Evolutionary conservation across 768 basidiomycete species (phyloP), one percentile per base, ranked within the genome.

Genomic region (Lentinus tigrinus): DNA sequence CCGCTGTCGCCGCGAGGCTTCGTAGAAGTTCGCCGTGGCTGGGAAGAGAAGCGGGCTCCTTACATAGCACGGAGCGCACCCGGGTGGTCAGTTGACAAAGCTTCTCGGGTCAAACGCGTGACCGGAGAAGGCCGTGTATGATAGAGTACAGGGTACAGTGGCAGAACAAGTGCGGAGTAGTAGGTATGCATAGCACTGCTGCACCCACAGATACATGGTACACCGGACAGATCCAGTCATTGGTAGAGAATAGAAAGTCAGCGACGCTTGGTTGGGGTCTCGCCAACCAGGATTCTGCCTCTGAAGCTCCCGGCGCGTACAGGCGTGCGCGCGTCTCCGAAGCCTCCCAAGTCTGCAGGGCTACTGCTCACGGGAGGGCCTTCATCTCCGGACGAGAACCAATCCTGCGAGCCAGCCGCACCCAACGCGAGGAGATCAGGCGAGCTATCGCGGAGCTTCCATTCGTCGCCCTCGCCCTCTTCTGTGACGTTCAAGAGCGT

Each of bases 391-490:
- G 57, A 49, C n/a, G 44, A 39, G 11, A n/a, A 39, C 42, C 42
- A 54, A 13, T 52, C 55, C 36, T 52, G 51, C 13, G 47, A 37
- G 17, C 44, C 54, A 3, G 50, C 16, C n/a, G 57, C 58, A 10
- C 55, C 53, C 14, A 66, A 50, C 19, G 59, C 46, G 14, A 67
- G 63, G 21, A 63, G 54, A 27, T 66, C 65, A 8, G 65, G 64
- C 23, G 69, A 65, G 52, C 69, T 63, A 21, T 38, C 42, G 11
- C 31, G 31, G 24, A 70, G 31, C 31, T 46, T 66, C 69, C 67
- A 67, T 24, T 67, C 67, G 28, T 63, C 63, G 17, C 63, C 67
- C 38, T 63, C 65, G 36, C 57, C 65, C 23, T 64, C 69, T n/a
- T 59, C 65, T 46, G 64, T 58, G 9, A 49, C 27, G 40, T 44